These are phyloP conservation scores for Parietaria judaica DNA, from an alignment of 306 rosid species.

Conservation along the genomic window DNA sequence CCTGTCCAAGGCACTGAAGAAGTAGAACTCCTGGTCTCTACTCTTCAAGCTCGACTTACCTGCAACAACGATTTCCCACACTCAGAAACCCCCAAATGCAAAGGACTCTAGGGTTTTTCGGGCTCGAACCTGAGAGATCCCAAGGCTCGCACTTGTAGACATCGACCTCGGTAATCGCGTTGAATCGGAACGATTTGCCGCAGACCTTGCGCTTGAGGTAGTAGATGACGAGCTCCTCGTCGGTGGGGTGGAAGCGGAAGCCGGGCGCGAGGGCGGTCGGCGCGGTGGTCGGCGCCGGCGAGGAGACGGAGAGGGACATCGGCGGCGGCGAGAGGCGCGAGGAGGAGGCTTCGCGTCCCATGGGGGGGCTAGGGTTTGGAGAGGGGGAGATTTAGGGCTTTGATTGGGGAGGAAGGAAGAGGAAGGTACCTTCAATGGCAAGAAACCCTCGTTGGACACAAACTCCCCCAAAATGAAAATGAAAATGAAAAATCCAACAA, in stretches of 20 bases:
- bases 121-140: constrained; percentile 72
- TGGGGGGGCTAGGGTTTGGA: constrained; percentile 16
- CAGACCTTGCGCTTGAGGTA: constrained; percentile 87
- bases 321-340: constrained; percentile 14
- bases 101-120: neutral
- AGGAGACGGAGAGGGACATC: neutral
- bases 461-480: neutral
- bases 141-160: constrained; percentile 94
- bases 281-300: constrained; percentile 15
- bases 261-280: constrained; percentile 95
- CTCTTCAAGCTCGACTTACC: constrained; percentile 93
- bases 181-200: constrained; percentile 72
- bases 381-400: constrained; percentile 48
- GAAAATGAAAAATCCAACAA: neutral
- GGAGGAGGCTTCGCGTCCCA: constrained; percentile 49
- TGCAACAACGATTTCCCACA: constrained; percentile 7
- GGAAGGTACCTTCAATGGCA: constrained; percentile 97
- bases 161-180: constrained; percentile 90
- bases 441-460: constrained; percentile 38
- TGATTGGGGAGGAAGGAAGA: constrained; percentile 95
- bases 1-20: constrained; percentile 92
- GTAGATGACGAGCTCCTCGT: constrained; percentile 89
- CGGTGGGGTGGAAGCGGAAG: constrained; percentile 95
- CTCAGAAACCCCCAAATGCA: constrained; percentile 4
- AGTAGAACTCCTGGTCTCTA: constrained; percentile 98